phyloP scores from a whole-genome alignment of 805 yeast genomes.

The Candida railenensis region DNA sequence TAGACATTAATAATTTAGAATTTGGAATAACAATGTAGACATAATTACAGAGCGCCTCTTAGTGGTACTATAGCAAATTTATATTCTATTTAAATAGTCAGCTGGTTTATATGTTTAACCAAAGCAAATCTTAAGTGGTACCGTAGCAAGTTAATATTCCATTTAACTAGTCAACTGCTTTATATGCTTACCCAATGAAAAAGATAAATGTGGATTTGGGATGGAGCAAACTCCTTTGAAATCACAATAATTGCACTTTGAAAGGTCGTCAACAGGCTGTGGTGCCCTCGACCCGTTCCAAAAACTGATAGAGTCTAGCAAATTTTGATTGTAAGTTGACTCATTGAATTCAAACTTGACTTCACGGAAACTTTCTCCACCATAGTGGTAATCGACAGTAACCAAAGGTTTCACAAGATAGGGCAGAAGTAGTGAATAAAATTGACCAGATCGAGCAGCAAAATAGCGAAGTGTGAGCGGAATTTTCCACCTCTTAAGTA shows the following conservation, averaged over 20 bases:
- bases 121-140: no score
- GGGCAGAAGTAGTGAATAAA: slow-evolving; percentile 33
- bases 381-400: slow-evolving; percentile 38
- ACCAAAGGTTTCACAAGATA: slow-evolving; percentile 25
- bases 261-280: slow-evolving; percentile 34
- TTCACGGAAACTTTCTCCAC: slow-evolving; percentile 35
- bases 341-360: slow-evolving; percentile 38
- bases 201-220: slow-evolving; percentile 13
- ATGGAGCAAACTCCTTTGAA: slow-evolving; percentile 33
- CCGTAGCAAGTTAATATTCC: no score
- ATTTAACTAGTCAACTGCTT: not conserved
- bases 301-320: slow-evolving; percentile 38
- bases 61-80: no score
- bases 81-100: no score
- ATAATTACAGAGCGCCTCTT: no score
- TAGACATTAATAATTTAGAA: not conserved
- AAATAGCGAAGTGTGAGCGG: slow-evolving; percentile 59
- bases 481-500: slow-evolving; percentile 45
- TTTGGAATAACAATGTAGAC: slow-evolving; percentile 9
- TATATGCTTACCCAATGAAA: slow-evolving; percentile 1
- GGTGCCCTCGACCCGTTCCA: slow-evolving; percentile 64
- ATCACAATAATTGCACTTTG: slow-evolving; percentile 55
- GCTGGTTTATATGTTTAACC: no score
- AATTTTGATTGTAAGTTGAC: slow-evolving; percentile 22
- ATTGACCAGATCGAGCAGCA: slow-evolving; percentile 53